Conservation (phyloP, 2,329 filamentous ascomycete genomes). For the Paraconiothyrium sp. region DNA sequence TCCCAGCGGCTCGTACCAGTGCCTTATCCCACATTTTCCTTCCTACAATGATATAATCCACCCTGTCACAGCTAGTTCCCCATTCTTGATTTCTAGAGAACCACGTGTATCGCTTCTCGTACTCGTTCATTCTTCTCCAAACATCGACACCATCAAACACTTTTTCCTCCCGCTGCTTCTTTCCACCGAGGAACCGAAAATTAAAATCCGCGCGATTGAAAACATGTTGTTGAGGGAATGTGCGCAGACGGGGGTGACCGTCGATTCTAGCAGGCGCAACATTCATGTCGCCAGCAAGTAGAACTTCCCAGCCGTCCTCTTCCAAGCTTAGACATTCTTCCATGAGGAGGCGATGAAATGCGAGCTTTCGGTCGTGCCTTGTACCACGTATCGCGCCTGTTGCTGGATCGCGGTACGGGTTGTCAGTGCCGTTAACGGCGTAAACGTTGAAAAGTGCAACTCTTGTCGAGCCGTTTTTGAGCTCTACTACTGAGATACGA, state of each 20-base stretch:
- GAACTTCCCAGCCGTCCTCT: conserved; percentile 52
- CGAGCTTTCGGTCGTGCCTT: conserved; percentile 62
- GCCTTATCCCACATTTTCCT: conserved; percentile 50
- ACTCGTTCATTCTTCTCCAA: conserved; percentile 57
- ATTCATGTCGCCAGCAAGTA: conserved; percentile 64
- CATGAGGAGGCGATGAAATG: conserved; percentile 58
- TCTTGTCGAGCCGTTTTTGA: conserved; percentile 29
- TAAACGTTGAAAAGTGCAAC: conserved; percentile 64
- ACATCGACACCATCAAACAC: conserved; percentile 54
- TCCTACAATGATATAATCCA: conserved; percentile 62
- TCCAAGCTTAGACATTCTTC: conserved; percentile 57
- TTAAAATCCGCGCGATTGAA: conserved; percentile 63
- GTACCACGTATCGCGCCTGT: conserved; percentile 57
- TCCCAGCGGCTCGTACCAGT: conserved; percentile 49
- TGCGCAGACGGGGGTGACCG: conserved; percentile 59
- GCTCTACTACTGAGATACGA: conserved; percentile 59
- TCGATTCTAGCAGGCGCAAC: conserved; percentile 56
- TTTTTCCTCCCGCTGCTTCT: conserved; percentile 17
- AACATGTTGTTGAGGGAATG: conserved; percentile 58
- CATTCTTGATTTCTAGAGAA: conserved; percentile 56
- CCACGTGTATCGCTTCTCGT: conserved; percentile 60
- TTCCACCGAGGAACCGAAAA: conserved; percentile 54
- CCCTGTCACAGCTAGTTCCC: conserved; percentile 63
- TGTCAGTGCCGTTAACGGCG: conserved; percentile 63
- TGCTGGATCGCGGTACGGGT: conserved; percentile 55